A percentile compares a stretch with the other conserved stretches of the same genome.
Conservation (phyloP, 108 stramenopile genomes). For the Nannochloropsis salina region DNA sequence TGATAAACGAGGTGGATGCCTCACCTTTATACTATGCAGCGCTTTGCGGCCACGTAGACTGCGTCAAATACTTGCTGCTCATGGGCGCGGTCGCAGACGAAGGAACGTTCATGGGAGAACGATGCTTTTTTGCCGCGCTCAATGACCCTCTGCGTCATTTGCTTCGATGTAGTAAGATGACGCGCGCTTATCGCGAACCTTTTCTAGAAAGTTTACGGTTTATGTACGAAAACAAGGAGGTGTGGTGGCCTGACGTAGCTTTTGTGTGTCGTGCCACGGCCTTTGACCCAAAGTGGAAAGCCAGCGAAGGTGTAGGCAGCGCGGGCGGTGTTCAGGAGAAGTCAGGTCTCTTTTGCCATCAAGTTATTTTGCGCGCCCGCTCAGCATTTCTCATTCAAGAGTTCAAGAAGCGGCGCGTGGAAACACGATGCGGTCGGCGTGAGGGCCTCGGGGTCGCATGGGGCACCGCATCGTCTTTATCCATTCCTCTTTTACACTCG, state of each 20-base stretch:
- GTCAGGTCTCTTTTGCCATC: neutral
- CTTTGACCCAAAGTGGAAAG: neutral
- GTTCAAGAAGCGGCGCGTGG: neutral
- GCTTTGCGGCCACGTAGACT: slow-evolving; percentile 7
- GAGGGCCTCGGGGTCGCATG: neutral
- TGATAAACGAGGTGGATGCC: neutral
- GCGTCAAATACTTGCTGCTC: neutral
- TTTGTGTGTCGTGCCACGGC: neutral
- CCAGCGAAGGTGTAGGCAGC: neutral
- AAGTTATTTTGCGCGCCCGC: neutral
- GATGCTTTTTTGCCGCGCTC: neutral
- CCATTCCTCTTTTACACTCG: neutral
- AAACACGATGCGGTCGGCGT: neutral
- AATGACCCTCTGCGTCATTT: slow-evolving; percentile 11
- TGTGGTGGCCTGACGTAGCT: neutral
- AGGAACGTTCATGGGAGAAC: neutral
- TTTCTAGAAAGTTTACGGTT: neutral
- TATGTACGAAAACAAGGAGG: neutral
- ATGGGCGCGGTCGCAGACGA: slow-evolving; percentile 1
- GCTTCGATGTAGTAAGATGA: neutral
- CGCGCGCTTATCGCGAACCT: neutral
- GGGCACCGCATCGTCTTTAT: neutral
- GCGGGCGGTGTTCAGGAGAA: neutral
- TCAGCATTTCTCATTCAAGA: neutral
- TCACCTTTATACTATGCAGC: slow-evolving; percentile 4